These are phyloP conservation scores for Cordia subcordata DNA, from an alignment of 257 asterid genomes.

Conservation along the genomic window DNA sequence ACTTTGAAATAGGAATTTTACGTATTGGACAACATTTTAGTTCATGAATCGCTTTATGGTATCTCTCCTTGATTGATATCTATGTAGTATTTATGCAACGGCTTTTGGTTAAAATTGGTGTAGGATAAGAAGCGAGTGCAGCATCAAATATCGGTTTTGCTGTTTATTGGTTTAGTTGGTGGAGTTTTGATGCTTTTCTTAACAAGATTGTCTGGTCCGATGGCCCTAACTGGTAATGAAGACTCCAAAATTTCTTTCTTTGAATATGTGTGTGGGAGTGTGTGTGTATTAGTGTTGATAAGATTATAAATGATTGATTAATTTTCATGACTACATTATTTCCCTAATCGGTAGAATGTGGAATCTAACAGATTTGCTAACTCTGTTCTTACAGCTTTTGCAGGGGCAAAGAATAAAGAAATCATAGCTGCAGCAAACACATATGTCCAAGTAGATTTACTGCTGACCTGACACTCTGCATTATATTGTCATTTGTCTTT, in stretches of 20 bases:
- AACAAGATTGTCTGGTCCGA: conserved; percentile 63
- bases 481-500: too few relatives aligned
- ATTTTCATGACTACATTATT: not conserved
- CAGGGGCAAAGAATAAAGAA: conserved; percentile 75
- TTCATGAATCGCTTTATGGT: not conserved
- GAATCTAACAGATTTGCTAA: not conserved
- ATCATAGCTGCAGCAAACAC: conserved; percentile 76
- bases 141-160: conserved; percentile 84
- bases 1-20: not conserved
- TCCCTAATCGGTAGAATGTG: not conserved
- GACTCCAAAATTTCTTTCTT: not conserved
- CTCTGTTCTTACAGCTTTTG: conserved; percentile 51
- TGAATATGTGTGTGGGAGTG: too few relatives aligned
- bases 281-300: not conserved
- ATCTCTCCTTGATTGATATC: too few relatives aligned
- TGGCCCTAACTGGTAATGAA: conserved; percentile 70
- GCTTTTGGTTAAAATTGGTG: conserved; percentile 6
- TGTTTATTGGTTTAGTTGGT: conserved; percentile 72
- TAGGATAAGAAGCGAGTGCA: conserved; percentile 86
- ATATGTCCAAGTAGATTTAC: conserved; percentile 68
- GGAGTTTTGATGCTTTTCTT: conserved; percentile 75
- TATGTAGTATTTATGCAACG: too few relatives aligned
- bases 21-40: too few relatives aligned
- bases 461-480: not conserved
- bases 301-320: not conserved